Base-by-base conservation (phyloP, 352 stramenopile species). In the Globisporangium nagaii region DNA sequence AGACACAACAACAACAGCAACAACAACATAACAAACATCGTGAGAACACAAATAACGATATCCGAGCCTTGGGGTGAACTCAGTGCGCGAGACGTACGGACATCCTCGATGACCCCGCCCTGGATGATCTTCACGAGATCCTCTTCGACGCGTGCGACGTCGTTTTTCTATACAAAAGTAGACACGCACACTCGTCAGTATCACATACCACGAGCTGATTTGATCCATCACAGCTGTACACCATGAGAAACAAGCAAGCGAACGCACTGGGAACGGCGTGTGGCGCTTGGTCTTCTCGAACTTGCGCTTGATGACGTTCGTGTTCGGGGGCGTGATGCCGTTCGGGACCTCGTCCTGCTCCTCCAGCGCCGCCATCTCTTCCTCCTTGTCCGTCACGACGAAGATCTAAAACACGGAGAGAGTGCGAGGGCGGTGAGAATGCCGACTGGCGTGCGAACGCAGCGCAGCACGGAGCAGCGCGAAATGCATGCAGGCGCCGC, bases 201-300 rank as follows among this genome's bases (percentile, higher is more conserved):
- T 39, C 8, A 42, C 9, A 24, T 22, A 3, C 30, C 13, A 37
- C 9, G 27, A 17, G n/a, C 40, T 8, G n/a, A 59, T 50, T 31
- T 2, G 56, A 19, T 17, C 31, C 46, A 31, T 24, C 27, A n/a
- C n/a, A n/a, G n/a, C n/a, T n/a, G n/a, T n/a, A n/a, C n/a, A n/a
- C n/a, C n/a, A n/a, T n/a, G n/a, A n/a, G n/a, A n/a, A n/a, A n/a
- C n/a, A n/a, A n/a, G n/a, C 4, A 24, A 45, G 43, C 5, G 37
- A 17, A 71, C 65, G 32, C 65, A 93, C 82, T 8, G 84, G 84
- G 41, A 94, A 94, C 3, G 75, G 73, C 2, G 77, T 88, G 56
- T 89, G 87, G 47, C 86, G 83, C 43, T 83, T 86, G 9, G 84
- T 95, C 61, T 95, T 95, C 28, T 86, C 81, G 50, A 87, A 95